Percentiles rank a stretch among this genome's conserved stretches.
These are phyloP conservation scores for Kwoniella europaea DNA, from an alignment of 768 basidiomycete species.

Conservation along the genomic window DNA sequence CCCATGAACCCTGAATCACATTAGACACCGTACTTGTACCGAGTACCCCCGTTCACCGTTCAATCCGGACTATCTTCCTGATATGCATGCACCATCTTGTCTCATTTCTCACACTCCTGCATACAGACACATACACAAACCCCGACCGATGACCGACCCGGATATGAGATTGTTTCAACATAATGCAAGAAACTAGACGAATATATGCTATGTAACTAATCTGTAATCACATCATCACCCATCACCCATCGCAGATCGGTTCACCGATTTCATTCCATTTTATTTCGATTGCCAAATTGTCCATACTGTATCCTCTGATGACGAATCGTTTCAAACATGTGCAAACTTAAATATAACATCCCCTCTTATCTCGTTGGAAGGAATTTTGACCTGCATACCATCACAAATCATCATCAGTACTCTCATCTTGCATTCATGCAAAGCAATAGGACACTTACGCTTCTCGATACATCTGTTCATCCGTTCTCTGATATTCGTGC, in stretches of 20 bases:
- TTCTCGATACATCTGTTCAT: slow-evolving; percentile 54
- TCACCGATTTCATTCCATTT: neutral
- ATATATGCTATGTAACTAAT: neutral
- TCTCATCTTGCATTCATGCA: neutral
- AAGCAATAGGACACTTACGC: slow-evolving; percentile 37
- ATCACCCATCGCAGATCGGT: too few relatives aligned
- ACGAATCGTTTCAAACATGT: neutral
- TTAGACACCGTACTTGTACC: too few relatives aligned
- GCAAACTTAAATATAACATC: neutral
- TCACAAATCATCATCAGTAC: neutral
- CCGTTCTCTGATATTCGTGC: slow-evolving; percentile 31
- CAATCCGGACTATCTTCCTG: neutral
- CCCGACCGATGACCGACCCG: slow-evolving; percentile 4
- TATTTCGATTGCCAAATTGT: neutral
- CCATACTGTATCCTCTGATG: neutral
- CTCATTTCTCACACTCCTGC: neutral
- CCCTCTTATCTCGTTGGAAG: slow-evolving; percentile 17
- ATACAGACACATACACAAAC: neutral
- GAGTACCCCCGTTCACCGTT: neutral
- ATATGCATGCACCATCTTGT: neutral
- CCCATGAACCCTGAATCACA: slow-evolving; percentile 1
- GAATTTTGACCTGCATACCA: slow-evolving; percentile 16
- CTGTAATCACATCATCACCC: slow-evolving; percentile 1
- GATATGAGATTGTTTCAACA: neutral
- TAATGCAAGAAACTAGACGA: neutral